These are phyloP conservation scores for Telopea speciosissima DNA, from an alignment of 177 flowering plant genomes.

Conservation along the genomic window DNA sequence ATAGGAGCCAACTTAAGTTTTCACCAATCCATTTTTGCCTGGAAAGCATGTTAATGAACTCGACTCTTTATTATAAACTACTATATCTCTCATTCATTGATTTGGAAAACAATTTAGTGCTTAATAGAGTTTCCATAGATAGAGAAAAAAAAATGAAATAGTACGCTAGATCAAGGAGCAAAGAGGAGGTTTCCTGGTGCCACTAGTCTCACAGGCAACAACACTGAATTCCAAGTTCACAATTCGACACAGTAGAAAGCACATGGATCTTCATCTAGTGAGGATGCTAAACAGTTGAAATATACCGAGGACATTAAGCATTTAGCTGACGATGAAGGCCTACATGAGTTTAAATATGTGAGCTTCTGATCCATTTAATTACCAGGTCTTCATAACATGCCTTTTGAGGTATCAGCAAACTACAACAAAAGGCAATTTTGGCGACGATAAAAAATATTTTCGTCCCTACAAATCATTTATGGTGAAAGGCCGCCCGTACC, in stretches of 20 bases:
- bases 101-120: neutral
- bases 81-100: neutral
- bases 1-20: neutral
- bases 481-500: too few species aligned
- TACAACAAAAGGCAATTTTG: too few species aligned
- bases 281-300: too few species aligned
- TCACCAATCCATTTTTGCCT: neutral
- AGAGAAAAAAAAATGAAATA: conserved; percentile 1
- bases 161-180: neutral
- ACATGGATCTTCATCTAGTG: too few species aligned
- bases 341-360: too few species aligned
- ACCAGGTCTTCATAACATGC: too few species aligned
- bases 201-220: neutral
- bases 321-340: too few species aligned
- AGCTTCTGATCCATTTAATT: too few species aligned
- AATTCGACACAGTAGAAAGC: neutral
- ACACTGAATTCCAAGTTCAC: neutral
- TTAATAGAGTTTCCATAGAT: neutral
- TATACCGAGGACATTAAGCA: too few species aligned
- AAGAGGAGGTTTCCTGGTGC: neutral
- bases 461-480: too few species aligned
- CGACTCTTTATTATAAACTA: neutral
- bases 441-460: too few species aligned
- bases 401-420: too few species aligned
- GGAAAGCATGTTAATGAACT: neutral